Conservation (phyloP, 1,139 yeast species). For the Debaryomyces fabryi region DNA sequence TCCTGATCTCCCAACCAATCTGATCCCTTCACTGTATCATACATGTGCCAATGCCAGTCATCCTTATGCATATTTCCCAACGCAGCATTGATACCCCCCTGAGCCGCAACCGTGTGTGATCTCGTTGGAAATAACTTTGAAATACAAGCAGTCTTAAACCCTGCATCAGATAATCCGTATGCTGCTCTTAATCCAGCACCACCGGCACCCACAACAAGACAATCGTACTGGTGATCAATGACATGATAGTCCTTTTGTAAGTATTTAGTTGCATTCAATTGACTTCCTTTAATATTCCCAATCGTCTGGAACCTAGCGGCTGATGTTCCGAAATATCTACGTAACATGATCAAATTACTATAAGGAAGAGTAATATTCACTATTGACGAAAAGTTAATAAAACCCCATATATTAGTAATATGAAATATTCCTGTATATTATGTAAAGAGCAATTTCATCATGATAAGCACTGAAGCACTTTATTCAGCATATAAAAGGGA, state of each 20-base stretch:
- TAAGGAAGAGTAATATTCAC: neutral
- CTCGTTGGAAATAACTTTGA: slow-evolving; percentile 97
- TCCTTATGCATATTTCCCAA: slow-evolving; percentile 96
- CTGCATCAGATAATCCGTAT: slow-evolving; percentile 95
- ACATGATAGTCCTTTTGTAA: slow-evolving; percentile 83
- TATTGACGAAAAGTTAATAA: neutral
- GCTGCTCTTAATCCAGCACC: slow-evolving; percentile 99
- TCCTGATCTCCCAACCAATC: slow-evolving; percentile 99
- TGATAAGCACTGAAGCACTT: neutral
- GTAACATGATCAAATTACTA: slow-evolving; percentile 18
- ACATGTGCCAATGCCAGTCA: slow-evolving; percentile 99
- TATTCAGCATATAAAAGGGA: too few relatives aligned
- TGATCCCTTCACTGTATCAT: slow-evolving; percentile 99
- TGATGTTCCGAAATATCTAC: slow-evolving; percentile 22
- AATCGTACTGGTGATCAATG: slow-evolving; percentile 96
- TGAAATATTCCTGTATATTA: slow-evolving; percentile 4
- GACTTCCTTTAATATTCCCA: slow-evolving; percentile 48
- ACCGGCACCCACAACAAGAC: slow-evolving; percentile 98
- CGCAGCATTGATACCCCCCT: slow-evolving; percentile 99
- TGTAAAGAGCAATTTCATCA: neutral
- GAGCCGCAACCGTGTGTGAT: slow-evolving; percentile 99
- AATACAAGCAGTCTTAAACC: slow-evolving; percentile 96
- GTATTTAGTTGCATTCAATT: slow-evolving; percentile 51
- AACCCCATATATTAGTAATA: slow-evolving; percentile 6
- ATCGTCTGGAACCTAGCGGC: slow-evolving; percentile 23